Conservation (phyloP, 129 eudicot genomes). For the Artemisia argyi region DNA sequence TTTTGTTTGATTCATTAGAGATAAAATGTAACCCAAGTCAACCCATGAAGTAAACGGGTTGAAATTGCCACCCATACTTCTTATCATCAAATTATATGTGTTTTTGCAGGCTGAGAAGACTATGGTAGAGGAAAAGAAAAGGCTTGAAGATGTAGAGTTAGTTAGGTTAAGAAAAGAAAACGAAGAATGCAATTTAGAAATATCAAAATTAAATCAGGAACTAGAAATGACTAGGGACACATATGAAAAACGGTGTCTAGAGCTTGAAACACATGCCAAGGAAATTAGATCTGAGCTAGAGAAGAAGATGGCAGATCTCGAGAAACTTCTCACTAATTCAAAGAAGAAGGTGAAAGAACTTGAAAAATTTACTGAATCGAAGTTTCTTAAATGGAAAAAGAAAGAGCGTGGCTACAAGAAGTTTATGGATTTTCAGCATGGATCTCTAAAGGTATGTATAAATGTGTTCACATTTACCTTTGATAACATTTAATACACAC, state of each 20-base stretch:
- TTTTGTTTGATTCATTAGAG: no score
- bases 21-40: not conserved
- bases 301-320: conserved; percentile 59
- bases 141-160: conserved; percentile 51
- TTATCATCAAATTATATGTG: not conserved
- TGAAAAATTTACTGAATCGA: conserved; percentile 62
- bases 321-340: conserved; percentile 49
- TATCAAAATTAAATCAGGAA: conserved; percentile 44
- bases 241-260: conserved; percentile 41
- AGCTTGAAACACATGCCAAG: conserved; percentile 46
- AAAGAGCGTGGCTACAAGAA: conserved; percentile 62
- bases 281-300: conserved; percentile 50
- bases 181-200: conserved; percentile 39
- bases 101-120: conserved; percentile 57
- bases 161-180: conserved; percentile 55
- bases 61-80: not conserved
- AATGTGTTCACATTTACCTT: not conserved
- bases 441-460: conserved; percentile 59
- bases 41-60: conserved; percentile 6
- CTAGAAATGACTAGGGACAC: conserved; percentile 35
- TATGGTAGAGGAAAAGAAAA: conserved; percentile 63
- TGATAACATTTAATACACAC: not conserved
- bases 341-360: conserved; percentile 65
- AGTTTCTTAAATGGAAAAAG: conserved; percentile 56
- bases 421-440: conserved; percentile 60